Evolutionary conservation across 208 protist species (phyloP), one percentile per base, ranked within the genome.

Genomic region (Vickermania ingenoplastis): DNA sequence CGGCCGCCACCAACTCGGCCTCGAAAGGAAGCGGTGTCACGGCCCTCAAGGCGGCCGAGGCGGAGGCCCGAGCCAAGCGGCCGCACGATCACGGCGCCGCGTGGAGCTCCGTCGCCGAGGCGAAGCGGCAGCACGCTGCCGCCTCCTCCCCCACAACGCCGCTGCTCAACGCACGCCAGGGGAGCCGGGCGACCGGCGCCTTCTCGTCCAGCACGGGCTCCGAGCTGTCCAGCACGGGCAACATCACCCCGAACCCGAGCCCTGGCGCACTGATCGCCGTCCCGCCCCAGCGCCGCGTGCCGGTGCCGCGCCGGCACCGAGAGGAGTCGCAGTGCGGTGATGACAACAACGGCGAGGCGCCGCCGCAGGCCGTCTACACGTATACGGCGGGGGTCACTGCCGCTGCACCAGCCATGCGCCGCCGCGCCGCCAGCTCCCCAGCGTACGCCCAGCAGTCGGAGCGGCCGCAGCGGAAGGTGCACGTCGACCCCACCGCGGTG

Each of bases 61-160:
- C 7, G 51, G 51, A 28, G 51, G 24, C 51, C 5, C 7, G 22
- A 22, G 51, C 7, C 11, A 55, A 28, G 51, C 7, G 11, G 21
- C 24, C 21, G 51, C 22, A 55, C 22, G 51, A 55, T n/a, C 51
- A 27, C 51, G 51, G 51, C 51, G 51, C 22, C 21, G 51, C 22
- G 7, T 55, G 51, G n/a, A 22, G 13, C 51, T 5, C 51, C 11
- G 13, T 27, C 22, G n/a, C 51, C 11, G 13, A 17, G 11, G 36
- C 36, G 11, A 45, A 7, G 11, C 7, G 7, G 11, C 36, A 45
- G 11, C 7, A 17, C 36, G 17, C 36, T 7, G 36, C 36, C 7
- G 11, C 36, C 11, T 17, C 36, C 36, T 45, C 36, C 11, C 7
- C 17, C 36, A 17, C 36, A 7, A 45, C 17, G 36, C 36, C 36